Conservation (phyloP, 345 rosid genomes). For the Kandelia obovata region DNA sequence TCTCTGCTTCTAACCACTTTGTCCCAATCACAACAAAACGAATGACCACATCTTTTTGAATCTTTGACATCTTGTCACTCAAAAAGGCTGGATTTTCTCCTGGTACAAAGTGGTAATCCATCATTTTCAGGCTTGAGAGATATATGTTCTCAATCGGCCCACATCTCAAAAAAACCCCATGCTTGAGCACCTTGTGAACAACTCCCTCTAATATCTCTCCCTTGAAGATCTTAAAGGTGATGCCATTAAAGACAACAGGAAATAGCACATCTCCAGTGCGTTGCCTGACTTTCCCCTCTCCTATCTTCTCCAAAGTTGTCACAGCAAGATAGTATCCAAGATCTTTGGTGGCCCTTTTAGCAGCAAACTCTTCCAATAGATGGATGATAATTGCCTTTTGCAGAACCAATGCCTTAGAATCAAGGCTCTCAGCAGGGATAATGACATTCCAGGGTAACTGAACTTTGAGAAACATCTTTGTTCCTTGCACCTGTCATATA, state of each 20-base stretch:
- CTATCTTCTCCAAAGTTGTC: slow-evolving; percentile 52
- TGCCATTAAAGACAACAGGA: slow-evolving; percentile 64
- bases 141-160: slow-evolving; percentile 64
- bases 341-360: slow-evolving; percentile 65
- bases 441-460: slow-evolving; percentile 79
- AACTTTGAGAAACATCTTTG: slow-evolving; percentile 67
- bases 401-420: slow-evolving; percentile 64
- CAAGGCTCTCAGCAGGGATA: slow-evolving; percentile 63
- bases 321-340: slow-evolving; percentile 68
- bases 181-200: slow-evolving; percentile 72
- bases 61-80: slow-evolving; percentile 58
- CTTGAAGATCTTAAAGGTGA: slow-evolving; percentile 74
- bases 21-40: slow-evolving; percentile 68
- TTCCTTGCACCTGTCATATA: slow-evolving; percentile 11
- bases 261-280: slow-evolving; percentile 71
- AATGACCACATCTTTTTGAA: slow-evolving; percentile 47
- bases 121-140: slow-evolving; percentile 60
- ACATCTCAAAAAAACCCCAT: slow-evolving; percentile 77
- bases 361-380: slow-evolving; percentile 58
- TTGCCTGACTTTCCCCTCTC: slow-evolving; percentile 77
- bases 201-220: slow-evolving; percentile 75
- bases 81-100: slow-evolving; percentile 75
- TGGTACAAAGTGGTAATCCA: slow-evolving; percentile 52
- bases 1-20: slow-evolving; percentile 80
- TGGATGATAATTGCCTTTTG: slow-evolving; percentile 57